These are phyloP conservation scores for Kwoniella botswanensis DNA, from an alignment of 768 basidiomycete species.

Conservation along the genomic window DNA sequence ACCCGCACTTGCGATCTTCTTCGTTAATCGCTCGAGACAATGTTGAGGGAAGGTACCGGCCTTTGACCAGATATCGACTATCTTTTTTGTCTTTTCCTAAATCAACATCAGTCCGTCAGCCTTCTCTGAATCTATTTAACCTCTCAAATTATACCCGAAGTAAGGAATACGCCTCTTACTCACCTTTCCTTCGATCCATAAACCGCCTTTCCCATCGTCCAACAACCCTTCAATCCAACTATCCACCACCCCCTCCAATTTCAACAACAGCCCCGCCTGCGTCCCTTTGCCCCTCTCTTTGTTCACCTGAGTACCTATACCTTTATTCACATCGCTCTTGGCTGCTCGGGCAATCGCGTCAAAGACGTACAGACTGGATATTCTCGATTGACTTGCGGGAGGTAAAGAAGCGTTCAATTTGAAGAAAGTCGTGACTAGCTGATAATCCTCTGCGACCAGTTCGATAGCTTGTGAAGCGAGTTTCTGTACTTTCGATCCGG, in stretches of 20 bases:
- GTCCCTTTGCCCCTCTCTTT: slow-evolving; percentile 33
- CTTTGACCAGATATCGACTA: slow-evolving; percentile 97
- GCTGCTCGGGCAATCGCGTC: slow-evolving; percentile 91
- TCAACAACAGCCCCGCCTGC: slow-evolving; percentile 67
- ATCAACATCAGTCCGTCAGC: background rate
- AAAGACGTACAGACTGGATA: slow-evolving; percentile 88
- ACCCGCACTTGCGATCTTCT: slow-evolving; percentile 24
- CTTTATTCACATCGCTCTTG: slow-evolving; percentile 69
- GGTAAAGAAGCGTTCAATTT: slow-evolving; percentile 82
- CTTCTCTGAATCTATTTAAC: no score
- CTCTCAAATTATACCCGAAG: background rate
- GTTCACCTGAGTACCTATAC: slow-evolving; percentile 67
- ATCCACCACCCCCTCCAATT: slow-evolving; percentile 88
- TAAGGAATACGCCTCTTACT: slow-evolving; percentile 60
- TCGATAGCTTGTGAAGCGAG: slow-evolving; percentile 78
- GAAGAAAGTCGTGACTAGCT: slow-evolving; percentile 83
- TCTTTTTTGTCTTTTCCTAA: slow-evolving; percentile 96
- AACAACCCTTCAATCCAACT: slow-evolving; percentile 86
- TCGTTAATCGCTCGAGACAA: slow-evolving; percentile 70
- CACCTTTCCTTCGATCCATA: slow-evolving; percentile 79
- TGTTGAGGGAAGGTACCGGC: slow-evolving; percentile 81
- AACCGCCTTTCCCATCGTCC: slow-evolving; percentile 60
- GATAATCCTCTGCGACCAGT: slow-evolving; percentile 73
- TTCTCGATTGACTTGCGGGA: slow-evolving; percentile 65
- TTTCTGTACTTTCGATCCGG: slow-evolving; percentile 79